Conservation (phyloP, 257 asterid genomes). For the Datura wrightii region DNA sequence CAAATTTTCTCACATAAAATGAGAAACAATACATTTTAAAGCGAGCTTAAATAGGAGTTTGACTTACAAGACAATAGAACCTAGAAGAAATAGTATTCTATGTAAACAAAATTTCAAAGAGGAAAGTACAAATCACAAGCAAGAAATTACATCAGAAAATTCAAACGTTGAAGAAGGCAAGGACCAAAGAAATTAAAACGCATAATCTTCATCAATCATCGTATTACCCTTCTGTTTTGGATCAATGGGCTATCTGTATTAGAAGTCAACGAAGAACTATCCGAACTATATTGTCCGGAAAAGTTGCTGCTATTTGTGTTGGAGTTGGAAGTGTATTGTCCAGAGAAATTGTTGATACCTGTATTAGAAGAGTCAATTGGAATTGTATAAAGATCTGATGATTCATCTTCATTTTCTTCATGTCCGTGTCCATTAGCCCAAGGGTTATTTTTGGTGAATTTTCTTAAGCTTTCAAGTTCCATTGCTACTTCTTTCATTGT, state of each 20-base stretch:
- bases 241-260: slow-evolving; percentile 40
- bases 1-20: background rate
- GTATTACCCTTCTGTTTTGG: background rate
- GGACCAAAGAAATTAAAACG: background rate
- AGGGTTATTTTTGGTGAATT: slow-evolving; percentile 49
- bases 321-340: slow-evolving; percentile 33
- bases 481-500: slow-evolving; percentile 79
- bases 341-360: slow-evolving; percentile 37
- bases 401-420: slow-evolving; percentile 34
- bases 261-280: slow-evolving; percentile 40
- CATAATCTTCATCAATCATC: slow-evolving; percentile 22
- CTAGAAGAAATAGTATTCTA: background rate
- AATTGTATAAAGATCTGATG: slow-evolving; percentile 57
- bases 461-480: slow-evolving; percentile 72
- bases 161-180: background rate
- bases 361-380: slow-evolving; percentile 37
- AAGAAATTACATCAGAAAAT: background rate
- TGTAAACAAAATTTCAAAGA: background rate
- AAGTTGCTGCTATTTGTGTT: slow-evolving; percentile 35
- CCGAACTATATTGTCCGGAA: slow-evolving; percentile 49
- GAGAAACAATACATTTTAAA: background rate
- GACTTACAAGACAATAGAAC: background rate
- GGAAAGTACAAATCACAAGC: background rate
- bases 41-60: background rate
- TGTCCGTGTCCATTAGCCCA: slow-evolving; percentile 51